A percentile compares a stretch with the other conserved stretches of the same genome.
These are phyloP conservation scores for Terfezia claveryi DNA, from an alignment of 495 filamentous ascomycete species.

Conservation along the genomic window DNA sequence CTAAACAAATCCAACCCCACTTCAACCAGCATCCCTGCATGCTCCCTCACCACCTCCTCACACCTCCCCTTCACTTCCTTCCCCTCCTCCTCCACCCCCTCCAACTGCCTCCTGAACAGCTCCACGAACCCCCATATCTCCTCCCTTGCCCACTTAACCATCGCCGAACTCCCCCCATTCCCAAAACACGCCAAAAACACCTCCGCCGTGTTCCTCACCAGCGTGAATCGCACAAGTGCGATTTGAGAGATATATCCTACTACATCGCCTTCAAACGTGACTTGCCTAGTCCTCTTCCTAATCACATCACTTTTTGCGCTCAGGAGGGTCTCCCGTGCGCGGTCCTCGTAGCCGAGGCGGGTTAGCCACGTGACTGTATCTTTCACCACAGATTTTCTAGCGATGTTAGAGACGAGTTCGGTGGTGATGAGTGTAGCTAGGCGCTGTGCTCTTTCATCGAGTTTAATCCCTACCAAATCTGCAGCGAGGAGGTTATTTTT, in stretches of 20 bases:
- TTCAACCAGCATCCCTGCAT: slow-evolving; percentile 57
- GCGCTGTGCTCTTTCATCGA: slow-evolving; percentile 63
- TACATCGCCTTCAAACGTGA: slow-evolving; percentile 81
- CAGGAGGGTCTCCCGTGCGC: slow-evolving; percentile 69
- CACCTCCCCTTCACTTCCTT: slow-evolving; percentile 53
- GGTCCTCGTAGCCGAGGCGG: slow-evolving; percentile 70
- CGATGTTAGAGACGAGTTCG: slow-evolving; percentile 50
- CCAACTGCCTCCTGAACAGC: slow-evolving; percentile 60
- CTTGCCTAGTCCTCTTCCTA: slow-evolving; percentile 66
- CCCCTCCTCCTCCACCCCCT: slow-evolving; percentile 46
- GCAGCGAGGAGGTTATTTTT: slow-evolving; percentile 70
- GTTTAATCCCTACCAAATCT: slow-evolving; percentile 69
- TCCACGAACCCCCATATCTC: slow-evolving; percentile 76
- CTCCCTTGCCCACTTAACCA: slow-evolving; percentile 90
- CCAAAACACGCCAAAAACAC: slow-evolving; percentile 84
- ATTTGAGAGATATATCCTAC: slow-evolving; percentile 83
- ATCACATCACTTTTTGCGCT: slow-evolving; percentile 54
- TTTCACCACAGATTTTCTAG: slow-evolving; percentile 40
- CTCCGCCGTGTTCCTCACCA: slow-evolving; percentile 74
- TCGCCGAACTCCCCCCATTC: slow-evolving; percentile 62
- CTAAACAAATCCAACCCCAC: slow-evolving; percentile 65
- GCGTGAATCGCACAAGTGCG: slow-evolving; percentile 87
- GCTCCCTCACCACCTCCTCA: slow-evolving; percentile 55
- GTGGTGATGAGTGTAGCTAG: slow-evolving; percentile 53
- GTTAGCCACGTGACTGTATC: slow-evolving; percentile 60